phyloP scores from a whole-genome alignment of 495 filamentous ascomycete species.

The Xanthoparmelia taractica region DNA sequence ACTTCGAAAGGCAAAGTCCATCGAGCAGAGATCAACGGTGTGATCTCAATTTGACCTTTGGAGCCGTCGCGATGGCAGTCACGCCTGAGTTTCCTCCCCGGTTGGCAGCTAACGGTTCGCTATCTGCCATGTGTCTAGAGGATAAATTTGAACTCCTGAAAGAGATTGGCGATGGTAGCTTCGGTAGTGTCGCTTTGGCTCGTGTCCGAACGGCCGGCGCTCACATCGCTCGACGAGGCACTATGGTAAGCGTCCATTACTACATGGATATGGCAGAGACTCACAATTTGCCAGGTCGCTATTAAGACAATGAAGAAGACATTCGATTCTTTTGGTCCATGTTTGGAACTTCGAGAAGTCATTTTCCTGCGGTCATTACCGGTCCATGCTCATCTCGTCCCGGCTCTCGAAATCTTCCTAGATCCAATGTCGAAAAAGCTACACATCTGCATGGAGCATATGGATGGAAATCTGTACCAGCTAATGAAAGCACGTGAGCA shows the following conservation, averaged over 20 bases:
- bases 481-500: constrained; percentile 97
- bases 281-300: constrained; percentile 62
- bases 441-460: constrained; percentile 98
- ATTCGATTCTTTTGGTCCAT: constrained; percentile 83
- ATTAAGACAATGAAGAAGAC: constrained; percentile 99
- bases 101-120: constrained; percentile 43
- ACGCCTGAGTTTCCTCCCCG: constrained; percentile 56
- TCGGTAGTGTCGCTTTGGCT: constrained; percentile 90
- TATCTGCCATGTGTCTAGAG: constrained; percentile 51
- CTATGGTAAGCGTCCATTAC: constrained; percentile 59
- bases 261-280: constrained; percentile 15
- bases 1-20: too few species aligned
- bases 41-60: neutral
- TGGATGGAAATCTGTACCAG: constrained; percentile 99
- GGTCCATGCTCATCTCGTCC: constrained; percentile 82
- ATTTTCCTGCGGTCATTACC: constrained; percentile 90
- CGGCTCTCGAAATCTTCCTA: constrained; percentile 96
- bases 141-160: constrained; percentile 96
- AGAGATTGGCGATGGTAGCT: constrained; percentile 97
- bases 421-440: constrained; percentile 92
- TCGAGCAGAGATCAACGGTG: neutral
- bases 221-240: constrained; percentile 80
- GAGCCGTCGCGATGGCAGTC: constrained; percentile 52
- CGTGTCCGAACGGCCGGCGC: constrained; percentile 84
- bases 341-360: constrained; percentile 89